Evolutionary conservation across 352 stramenopile genomes (phyloP).

Genomic region (Globisporangium spinosum): DNA sequence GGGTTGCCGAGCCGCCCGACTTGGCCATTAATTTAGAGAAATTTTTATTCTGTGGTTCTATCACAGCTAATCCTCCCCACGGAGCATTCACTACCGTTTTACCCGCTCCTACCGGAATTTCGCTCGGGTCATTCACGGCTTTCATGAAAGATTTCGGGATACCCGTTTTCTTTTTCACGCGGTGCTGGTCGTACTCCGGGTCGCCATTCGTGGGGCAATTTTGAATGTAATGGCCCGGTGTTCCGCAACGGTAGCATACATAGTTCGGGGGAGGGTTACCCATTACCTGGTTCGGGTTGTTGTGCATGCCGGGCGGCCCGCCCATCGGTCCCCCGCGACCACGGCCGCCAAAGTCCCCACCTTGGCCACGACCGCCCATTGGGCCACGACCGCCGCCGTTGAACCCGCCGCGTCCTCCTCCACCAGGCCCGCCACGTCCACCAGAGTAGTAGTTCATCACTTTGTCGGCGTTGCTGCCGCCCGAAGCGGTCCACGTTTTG

Average conservation of each 20-base stretch:
- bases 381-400: slow-evolving; percentile 30
- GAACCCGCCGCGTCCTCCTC: slow-evolving; percentile 25
- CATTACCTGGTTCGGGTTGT: slow-evolving; percentile 24
- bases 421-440: slow-evolving; percentile 32
- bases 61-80: slow-evolving; percentile 84
- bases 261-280: slow-evolving; percentile 80
- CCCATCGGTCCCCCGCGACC: slow-evolving; percentile 38
- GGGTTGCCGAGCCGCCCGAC: slow-evolving; percentile 83
- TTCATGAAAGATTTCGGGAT: slow-evolving; percentile 90
- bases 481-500: slow-evolving; percentile 79
- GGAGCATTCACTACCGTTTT: slow-evolving; percentile 87
- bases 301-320: slow-evolving; percentile 19
- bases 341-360: slow-evolving; percentile 37
- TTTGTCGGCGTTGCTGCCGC: slow-evolving; percentile 73
- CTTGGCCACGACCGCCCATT: slow-evolving; percentile 36
- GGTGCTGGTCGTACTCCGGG: slow-evolving; percentile 85
- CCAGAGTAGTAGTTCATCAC: slow-evolving; percentile 76
- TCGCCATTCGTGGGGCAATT: slow-evolving; percentile 88
- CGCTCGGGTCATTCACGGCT: slow-evolving; percentile 78
- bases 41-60: slow-evolving; percentile 90
- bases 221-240: slow-evolving; percentile 84
- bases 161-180: slow-evolving; percentile 85
- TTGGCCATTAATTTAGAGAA: slow-evolving; percentile 91
- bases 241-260: slow-evolving; percentile 83
- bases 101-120: slow-evolving; percentile 75